Base-by-base conservation (phyloP, 139 green algal genomes). In the Chlorella ohadii region DNA sequence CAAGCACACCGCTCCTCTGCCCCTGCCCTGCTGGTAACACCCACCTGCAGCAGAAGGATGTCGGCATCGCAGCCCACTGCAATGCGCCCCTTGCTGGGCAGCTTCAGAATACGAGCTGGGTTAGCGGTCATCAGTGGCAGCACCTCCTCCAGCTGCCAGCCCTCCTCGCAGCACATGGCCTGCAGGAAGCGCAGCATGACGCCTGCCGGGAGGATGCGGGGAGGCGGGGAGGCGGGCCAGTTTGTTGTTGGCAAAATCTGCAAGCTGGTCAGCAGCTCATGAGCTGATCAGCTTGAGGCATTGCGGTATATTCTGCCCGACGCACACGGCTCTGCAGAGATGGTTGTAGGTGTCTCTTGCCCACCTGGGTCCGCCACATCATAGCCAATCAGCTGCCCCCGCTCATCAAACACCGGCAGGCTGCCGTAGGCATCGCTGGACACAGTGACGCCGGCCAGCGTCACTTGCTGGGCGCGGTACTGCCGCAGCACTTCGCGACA, bases 361-460 rank as follows among this genome's bases (percentile, higher is more conserved):
- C 44, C 56, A 86, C 86, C 86, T 83, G 81, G 56, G 38, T 71
- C 59, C 0, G 64, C 83, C 38, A 87, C 83, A 55, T 89, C 59
- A 39, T 88, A 90, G 4, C 47, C 27, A 38, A 86, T 56, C 61
- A 92, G 76, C 38, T 38, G 66, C 6, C 88, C 88, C 31, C 78
- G 34, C 19, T 68, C 25, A 61, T 92, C 85, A 83, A 89, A 92
- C n/a, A 85, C 81, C 0, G 88, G 88, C 63, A 82, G 72, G 55
- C 83, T 89, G 63, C 88, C 88, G 67, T 70, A 91, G 15, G 78
- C 68, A 36, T 91, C 88, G 41, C n/a, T 87, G 25, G 72, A 82
- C 4, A 91, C 68, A 20, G 68, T 87, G n/a, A 82, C 67, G n/a
- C 41, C 20, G 2, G 15, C 27, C 41, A 89, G 73, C 5, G 57